These are phyloP conservation scores for Microthlaspi erraticum DNA, from an alignment of 345 rosid genomes.

Conservation along the genomic window DNA sequence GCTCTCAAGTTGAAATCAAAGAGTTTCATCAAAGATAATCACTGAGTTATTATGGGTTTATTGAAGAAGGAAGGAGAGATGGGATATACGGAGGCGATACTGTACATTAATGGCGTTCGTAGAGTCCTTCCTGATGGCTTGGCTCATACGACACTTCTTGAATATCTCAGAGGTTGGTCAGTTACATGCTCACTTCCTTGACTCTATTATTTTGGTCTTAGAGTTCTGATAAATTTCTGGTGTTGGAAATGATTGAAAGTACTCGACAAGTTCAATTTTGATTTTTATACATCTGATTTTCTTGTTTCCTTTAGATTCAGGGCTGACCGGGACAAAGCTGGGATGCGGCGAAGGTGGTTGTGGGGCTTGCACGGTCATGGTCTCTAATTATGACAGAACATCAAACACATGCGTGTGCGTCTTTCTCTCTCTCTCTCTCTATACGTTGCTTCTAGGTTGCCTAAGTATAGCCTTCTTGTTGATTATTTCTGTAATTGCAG, in stretches of 20 bases:
- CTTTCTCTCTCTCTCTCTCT: slow-evolving; percentile 32
- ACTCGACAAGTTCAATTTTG: slow-evolving; percentile 4
- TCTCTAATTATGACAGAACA: slow-evolving; percentile 62
- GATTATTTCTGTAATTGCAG: slow-evolving; percentile 46
- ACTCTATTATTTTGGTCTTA: neutral
- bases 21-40: neutral
- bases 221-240: neutral
- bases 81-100: slow-evolving; percentile 52
- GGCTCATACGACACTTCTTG: slow-evolving; percentile 89
- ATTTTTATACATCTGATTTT: neutral
- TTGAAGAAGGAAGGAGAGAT: slow-evolving; percentile 51
- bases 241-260: slow-evolving; percentile 13
- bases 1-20: too few relatives aligned
- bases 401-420: slow-evolving; percentile 84
- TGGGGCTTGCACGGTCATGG: slow-evolving; percentile 97
- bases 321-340: slow-evolving; percentile 91
- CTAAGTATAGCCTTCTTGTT: slow-evolving; percentile 5
- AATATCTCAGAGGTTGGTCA: slow-evolving; percentile 80
- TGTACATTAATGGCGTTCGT: slow-evolving; percentile 85
- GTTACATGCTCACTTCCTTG: neutral
- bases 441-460: slow-evolving; percentile 6
- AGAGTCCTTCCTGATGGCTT: slow-evolving; percentile 78
- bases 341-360: slow-evolving; percentile 99
- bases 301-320: slow-evolving; percentile 53
- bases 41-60: slow-evolving; percentile 53